phyloP scores from a whole-genome alignment of 1,284 basidiomycete genomes.

The Pseudozyma sp. region DNA sequence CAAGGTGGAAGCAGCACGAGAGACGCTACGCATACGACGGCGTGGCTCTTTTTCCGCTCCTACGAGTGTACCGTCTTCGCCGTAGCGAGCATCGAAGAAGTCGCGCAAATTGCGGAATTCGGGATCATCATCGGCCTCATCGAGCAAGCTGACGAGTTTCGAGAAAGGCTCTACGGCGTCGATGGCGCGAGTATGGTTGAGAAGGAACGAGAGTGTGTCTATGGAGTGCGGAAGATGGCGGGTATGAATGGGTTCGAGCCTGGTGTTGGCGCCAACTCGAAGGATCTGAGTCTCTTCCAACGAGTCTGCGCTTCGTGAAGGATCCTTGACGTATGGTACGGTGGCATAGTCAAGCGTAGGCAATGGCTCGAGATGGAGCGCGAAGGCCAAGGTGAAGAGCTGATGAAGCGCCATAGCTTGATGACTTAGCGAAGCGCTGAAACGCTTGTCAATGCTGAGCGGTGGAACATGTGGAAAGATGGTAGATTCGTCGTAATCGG shows the following conservation, averaged over 20 bases:
- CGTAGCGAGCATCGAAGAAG: constrained; percentile 63
- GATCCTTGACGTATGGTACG: constrained; percentile 25
- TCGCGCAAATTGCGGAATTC: constrained; percentile 57
- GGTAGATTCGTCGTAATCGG: background rate
- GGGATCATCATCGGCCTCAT: constrained; percentile 58
- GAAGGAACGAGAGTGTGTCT: constrained; percentile 47
- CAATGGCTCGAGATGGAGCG: constrained; percentile 60
- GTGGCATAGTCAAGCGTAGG: constrained; percentile 53
- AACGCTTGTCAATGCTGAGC: background rate
- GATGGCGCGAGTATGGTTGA: constrained; percentile 44
- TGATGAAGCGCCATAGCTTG: constrained; percentile 44
- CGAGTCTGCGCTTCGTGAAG: constrained; percentile 25
- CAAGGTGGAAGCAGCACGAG: constrained; percentile 38
- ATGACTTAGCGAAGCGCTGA: background rate
- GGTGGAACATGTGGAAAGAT: background rate
- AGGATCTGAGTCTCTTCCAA: constrained; percentile 32
- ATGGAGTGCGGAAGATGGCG: constrained; percentile 49
- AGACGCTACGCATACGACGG: constrained; percentile 40
- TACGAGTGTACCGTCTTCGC: constrained; percentile 23
- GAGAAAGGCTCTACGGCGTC: constrained; percentile 51
- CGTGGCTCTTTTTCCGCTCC: constrained; percentile 34
- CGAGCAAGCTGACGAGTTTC: constrained; percentile 54
- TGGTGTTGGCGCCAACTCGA: constrained; percentile 45
- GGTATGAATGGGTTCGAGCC: constrained; percentile 45
- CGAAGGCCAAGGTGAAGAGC: constrained; percentile 64